These are phyloP conservation scores for Melampsora abietis-canadensis DNA, from an alignment of 1,284 basidiomycete species.

Conservation along the genomic window DNA sequence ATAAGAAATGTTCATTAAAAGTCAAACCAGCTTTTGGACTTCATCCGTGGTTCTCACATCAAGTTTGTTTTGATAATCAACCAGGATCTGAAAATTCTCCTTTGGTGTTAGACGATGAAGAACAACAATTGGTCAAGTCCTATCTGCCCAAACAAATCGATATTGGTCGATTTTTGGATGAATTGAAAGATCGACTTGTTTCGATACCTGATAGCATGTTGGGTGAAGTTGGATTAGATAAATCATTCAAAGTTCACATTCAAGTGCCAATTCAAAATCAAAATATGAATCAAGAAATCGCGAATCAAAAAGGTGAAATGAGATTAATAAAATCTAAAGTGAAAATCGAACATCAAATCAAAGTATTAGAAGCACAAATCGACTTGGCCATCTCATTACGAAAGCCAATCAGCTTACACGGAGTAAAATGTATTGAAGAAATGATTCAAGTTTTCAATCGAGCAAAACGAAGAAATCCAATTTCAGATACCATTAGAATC, in stretches of 20 bases:
- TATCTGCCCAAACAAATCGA: slow-evolving; percentile 64
- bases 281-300: too few species aligned
- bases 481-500: slow-evolving; percentile 14
- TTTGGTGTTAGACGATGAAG: slow-evolving; percentile 51
- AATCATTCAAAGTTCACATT: slow-evolving; percentile 66
- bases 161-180: slow-evolving; percentile 59
- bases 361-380: slow-evolving; percentile 70
- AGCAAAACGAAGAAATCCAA: slow-evolving; percentile 4
- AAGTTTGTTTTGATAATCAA: slow-evolving; percentile 68
- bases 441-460: slow-evolving; percentile 62
- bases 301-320: too few species aligned
- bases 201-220: slow-evolving; percentile 67
- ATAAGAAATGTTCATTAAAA: slow-evolving; percentile 63
- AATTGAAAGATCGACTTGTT: slow-evolving; percentile 62
- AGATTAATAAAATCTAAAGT: slow-evolving; percentile 59
- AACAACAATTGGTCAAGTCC: slow-evolving; percentile 60
- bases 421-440: slow-evolving; percentile 66
- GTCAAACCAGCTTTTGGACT: slow-evolving; percentile 70
- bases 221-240: slow-evolving; percentile 78
- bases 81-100: slow-evolving; percentile 46
- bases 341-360: slow-evolving; percentile 69
- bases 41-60: slow-evolving; percentile 57
- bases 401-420: slow-evolving; percentile 72
- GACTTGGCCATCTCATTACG: slow-evolving; percentile 68
- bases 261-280: too few species aligned